phyloP scores from a whole-genome alignment of 2,329 filamentous ascomycete species.

The Penicillium crustosum region DNA sequence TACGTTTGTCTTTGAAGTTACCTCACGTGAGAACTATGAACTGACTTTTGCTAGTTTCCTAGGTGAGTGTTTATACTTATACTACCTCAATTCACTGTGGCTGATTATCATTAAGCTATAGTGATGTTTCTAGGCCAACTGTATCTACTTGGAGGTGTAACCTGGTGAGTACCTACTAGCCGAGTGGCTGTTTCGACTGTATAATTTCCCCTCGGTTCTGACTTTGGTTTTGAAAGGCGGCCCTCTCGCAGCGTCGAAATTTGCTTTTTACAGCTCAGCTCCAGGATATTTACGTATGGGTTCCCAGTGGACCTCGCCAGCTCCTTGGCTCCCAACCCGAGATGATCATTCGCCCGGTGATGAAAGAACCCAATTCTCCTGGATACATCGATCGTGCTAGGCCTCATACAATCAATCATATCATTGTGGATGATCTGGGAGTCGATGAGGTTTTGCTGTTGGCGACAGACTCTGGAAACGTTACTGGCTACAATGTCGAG shows the following conservation, averaged over 20 bases:
- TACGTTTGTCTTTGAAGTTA: slow-evolving; percentile 24
- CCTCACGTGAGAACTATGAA: slow-evolving; percentile 14
- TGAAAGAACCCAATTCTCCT: slow-evolving; percentile 42
- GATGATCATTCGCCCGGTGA: slow-evolving; percentile 45
- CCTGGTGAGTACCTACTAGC: slow-evolving; percentile 32
- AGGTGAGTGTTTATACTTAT: slow-evolving; percentile 16
- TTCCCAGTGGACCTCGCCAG: slow-evolving; percentile 44
- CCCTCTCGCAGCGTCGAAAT: slow-evolving; percentile 49
- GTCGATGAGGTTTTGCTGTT: slow-evolving; percentile 67
- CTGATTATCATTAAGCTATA: slow-evolving; percentile 16
- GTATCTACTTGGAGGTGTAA: slow-evolving; percentile 47
- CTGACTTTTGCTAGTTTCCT: slow-evolving; percentile 27
- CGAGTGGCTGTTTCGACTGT: background rate
- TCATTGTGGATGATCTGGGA: slow-evolving; percentile 69
- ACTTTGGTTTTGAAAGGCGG: slow-evolving; percentile 33
- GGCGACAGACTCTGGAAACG: slow-evolving; percentile 73
- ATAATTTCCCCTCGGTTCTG: background rate
- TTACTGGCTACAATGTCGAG: slow-evolving; percentile 67
- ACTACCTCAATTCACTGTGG: background rate
- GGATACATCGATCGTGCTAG: slow-evolving; percentile 55
- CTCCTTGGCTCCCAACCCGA: slow-evolving; percentile 38
- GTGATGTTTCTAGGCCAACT: slow-evolving; percentile 27
- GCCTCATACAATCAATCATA: slow-evolving; percentile 67
- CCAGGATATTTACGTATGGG: slow-evolving; percentile 47
- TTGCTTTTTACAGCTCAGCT: slow-evolving; percentile 47